Base-by-base conservation (phyloP, 192 early-diverging fungal species). In the Diversispora epigaea region DNA sequence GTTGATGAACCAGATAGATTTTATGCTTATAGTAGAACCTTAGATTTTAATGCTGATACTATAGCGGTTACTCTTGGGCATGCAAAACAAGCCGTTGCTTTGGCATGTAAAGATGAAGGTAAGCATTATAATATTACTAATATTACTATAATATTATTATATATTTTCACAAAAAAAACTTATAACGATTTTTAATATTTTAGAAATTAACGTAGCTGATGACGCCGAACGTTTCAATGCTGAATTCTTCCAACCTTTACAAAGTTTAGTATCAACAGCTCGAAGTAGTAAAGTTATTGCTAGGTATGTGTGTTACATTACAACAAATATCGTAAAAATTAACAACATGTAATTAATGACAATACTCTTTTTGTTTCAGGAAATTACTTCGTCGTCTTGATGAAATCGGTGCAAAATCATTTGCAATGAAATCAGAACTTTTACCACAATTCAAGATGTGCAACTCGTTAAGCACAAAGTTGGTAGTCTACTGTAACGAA, bases 1-100 rank as follows among this genome's bases (percentile, higher is more conserved):
- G 73, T 81, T 6, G 82, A 85, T 5, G 82, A 84, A 44, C 81
- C 83, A 4, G 88, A 86, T 47, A 84, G 86, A 45, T 84, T 86
- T 80, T 80, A 82, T 41, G 85, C 81, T 22, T 76, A 80, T 32
- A 84, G 82, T 15, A 81, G 80, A 43, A 80, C 78, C 3, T 64
- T 91, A 76, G 91, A 91, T n/a, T 80, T 87, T 57, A 89, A 88
- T 71, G 83, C 89, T 9, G 91, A 93, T 71, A 83, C 88, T 12
- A 84, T 89, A 69, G 79, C 87, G 68, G 80, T 90, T 25, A 86
- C 89, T 71, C 68, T 89, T 45, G 80, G 73, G 54, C 88, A 71
- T 78, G 73, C 77, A 52, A 82, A 49, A 57, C 85, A 76, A 79
- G 76, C 84, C 65, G 57, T 83, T n/a, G 65, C 66, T 4, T 67